Percentiles rank a stretch among this genome's conserved stretches.
phyloP scores from a whole-genome alignment of 2,329 filamentous ascomycete genomes.

The Sporothrix inflata region DNA sequence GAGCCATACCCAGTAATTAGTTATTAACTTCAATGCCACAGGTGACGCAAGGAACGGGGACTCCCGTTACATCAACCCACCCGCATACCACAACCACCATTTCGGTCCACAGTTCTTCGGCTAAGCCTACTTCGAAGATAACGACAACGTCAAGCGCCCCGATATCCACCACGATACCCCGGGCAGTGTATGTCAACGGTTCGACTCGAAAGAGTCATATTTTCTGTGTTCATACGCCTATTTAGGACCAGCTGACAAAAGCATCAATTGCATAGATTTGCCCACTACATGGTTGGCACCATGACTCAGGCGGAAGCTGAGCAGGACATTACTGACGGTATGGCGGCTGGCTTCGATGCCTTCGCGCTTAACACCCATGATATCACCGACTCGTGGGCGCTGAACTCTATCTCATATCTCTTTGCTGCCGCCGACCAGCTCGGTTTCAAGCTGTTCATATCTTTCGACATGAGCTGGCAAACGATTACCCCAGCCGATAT shows the following conservation, averaged over 20 bases:
- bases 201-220: background rate
- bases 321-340: conserved; percentile 9
- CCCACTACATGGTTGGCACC: conserved; percentile 10
- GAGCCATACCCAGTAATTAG: too few species aligned
- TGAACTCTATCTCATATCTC: conserved; percentile 6
- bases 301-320: conserved; percentile 1
- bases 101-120: background rate
- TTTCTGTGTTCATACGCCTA: background rate
- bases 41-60: background rate
- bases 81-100: background rate
- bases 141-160: background rate
- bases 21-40: background rate
- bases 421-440: conserved; percentile 10
- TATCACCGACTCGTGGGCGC: conserved; percentile 12
- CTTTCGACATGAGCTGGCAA: conserved; percentile 1
- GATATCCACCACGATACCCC: background rate
- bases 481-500: conserved; percentile 1
- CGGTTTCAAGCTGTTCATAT: conserved; percentile 3
- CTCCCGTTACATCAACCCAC: background rate
- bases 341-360: conserved; percentile 5
- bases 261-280: background rate
- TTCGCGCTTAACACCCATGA: conserved; percentile 3
- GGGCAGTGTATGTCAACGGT: background rate
- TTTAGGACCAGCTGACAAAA: background rate
- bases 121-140: background rate